phyloP scores from a whole-genome alignment of 108 stramenopile genomes.

The Aureococcus anophagefferens region DNA sequence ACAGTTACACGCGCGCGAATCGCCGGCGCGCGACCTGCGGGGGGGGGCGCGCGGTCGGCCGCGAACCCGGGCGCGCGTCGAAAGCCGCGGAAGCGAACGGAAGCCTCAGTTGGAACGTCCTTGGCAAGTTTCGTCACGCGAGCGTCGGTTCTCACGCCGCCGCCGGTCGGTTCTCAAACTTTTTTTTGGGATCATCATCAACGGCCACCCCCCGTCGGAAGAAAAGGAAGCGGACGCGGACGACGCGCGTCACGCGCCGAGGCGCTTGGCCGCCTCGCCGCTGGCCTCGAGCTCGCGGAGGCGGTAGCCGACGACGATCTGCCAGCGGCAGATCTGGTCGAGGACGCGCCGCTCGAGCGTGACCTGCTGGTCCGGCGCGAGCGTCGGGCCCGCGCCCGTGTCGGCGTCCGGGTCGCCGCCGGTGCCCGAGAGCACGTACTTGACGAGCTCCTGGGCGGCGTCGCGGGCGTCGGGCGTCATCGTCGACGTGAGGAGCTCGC shows the following conservation, averaged over 20 bases:
- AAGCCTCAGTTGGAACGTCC: too few relatives aligned
- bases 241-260: background rate
- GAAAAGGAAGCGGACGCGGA: background rate
- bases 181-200: too few relatives aligned
- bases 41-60: too few relatives aligned
- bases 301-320: constrained; percentile 73
- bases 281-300: constrained; percentile 75
- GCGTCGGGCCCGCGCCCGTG: background rate
- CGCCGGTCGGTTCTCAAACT: too few relatives aligned
- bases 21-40: too few relatives aligned
- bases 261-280: constrained; percentile 33
- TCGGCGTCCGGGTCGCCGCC: too few relatives aligned
- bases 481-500: background rate
- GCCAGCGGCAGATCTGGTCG: constrained; percentile 39
- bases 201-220: too few relatives aligned
- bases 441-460: background rate
- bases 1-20: too few relatives aligned
- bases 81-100: too few relatives aligned
- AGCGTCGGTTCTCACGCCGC: too few relatives aligned
- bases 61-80: too few relatives aligned
- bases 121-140: too few relatives aligned
- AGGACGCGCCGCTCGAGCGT: background rate
- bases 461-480: background rate
- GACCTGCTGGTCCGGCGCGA: background rate
- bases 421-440: background rate